A percentile compares a stretch with the other conserved stretches of the same genome.
Conservation (phyloP, 192 early-diverging fungal species). For the Umbelopsis sp. region DNA sequence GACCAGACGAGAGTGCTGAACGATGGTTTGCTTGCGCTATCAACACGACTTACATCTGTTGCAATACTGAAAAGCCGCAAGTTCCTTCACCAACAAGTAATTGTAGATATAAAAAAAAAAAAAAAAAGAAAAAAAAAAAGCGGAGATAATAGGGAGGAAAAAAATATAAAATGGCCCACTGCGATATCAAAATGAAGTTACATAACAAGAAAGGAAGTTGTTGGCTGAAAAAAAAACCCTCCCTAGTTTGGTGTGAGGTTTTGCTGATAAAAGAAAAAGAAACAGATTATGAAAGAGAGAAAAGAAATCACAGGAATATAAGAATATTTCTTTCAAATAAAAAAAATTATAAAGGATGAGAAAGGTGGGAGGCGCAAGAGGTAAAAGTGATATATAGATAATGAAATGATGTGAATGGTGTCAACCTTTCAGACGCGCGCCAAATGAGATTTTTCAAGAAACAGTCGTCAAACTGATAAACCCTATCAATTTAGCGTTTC, state of each 20-base stretch:
- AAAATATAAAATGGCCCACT: constrained; percentile 8
- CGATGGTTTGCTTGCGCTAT: not conserved
- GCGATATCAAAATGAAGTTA: constrained; percentile 11
- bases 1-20: not conserved
- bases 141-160: constrained; percentile 1
- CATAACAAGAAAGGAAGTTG: constrained; percentile 6
- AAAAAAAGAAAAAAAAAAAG: constrained; percentile 6
- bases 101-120: constrained; percentile 12
- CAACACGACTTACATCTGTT: not conserved
- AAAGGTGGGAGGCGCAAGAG: not conserved
- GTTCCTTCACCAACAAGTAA: constrained; percentile 4
- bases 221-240: constrained; percentile 1
- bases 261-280: not conserved
- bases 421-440: too few species aligned
- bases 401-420: not conserved
- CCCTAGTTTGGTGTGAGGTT: constrained; percentile 7
- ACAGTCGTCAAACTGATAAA: too few species aligned
- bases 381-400: not conserved
- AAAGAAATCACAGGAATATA: constrained; percentile 11
- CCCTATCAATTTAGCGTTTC: not conserved
- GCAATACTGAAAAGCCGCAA: constrained; percentile 7
- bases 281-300: constrained; percentile 4
- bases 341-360: constrained; percentile 4
- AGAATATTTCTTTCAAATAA: constrained; percentile 7
- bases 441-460: too few species aligned